A percentile compares a stretch with the other conserved stretches of the same genome.
Conservation (phyloP, 306 rosid species). For the Hippophae tibetana region DNA sequence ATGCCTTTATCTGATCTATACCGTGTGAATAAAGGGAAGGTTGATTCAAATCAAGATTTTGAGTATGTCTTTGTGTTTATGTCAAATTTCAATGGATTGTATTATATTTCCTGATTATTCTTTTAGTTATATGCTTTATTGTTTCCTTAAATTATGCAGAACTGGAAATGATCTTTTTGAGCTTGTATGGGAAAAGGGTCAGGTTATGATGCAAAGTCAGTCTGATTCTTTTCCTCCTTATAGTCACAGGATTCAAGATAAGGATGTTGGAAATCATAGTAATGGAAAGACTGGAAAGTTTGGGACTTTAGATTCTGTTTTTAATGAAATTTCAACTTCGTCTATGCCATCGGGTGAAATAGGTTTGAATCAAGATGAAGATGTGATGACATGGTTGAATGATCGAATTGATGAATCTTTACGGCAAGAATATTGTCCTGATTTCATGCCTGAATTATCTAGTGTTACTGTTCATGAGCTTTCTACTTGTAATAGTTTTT, state of each 20-base stretch:
- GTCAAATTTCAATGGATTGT: conserved; percentile 10
- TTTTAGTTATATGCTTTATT: conserved; percentile 1
- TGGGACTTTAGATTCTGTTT: conserved; percentile 39
- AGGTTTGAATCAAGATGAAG: conserved; percentile 59
- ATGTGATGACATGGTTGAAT: conserved; percentile 72
- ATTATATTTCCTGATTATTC: background rate
- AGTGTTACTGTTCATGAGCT: conserved; percentile 41
- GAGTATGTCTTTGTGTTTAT: conserved; percentile 30
- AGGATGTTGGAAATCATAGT: conserved; percentile 37
- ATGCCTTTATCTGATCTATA: conserved; percentile 89
- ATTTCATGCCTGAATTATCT: conserved; percentile 57
- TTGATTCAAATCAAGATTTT: conserved; percentile 44
- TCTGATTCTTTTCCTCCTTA: conserved; percentile 52
- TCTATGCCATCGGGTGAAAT: conserved; percentile 57
- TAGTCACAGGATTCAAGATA: conserved; percentile 46
- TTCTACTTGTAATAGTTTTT: conserved; percentile 28
- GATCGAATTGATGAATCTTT: conserved; percentile 59
- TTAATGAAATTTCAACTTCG: conserved; percentile 43
- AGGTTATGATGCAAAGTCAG: conserved; percentile 65
- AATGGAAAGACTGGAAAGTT: conserved; percentile 46
- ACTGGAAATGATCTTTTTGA: conserved; percentile 66
- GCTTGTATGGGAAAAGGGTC: conserved; percentile 91
- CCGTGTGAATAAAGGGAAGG: conserved; percentile 49
- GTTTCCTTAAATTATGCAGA: conserved; percentile 34
- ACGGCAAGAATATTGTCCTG: conserved; percentile 56